A percentile compares a stretch with the other conserved stretches of the same genome.
Conservation (phyloP, 1,139 yeast species). For the Pneumocystis canis region DNA sequence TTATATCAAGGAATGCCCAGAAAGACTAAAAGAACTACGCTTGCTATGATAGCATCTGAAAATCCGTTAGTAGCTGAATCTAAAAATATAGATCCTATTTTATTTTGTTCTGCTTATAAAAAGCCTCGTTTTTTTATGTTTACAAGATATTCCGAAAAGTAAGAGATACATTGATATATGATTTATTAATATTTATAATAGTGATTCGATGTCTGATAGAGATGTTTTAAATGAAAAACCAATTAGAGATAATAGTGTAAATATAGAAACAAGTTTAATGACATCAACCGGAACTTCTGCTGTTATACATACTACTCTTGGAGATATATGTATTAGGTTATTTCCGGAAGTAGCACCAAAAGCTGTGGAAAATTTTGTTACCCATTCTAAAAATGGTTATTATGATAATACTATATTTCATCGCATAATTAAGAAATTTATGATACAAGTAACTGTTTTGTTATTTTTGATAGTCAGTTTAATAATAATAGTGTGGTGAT, state of each 20-base stretch:
- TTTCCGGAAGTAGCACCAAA: constrained; percentile 30
- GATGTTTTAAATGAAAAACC: constrained; percentile 20
- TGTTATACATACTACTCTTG: constrained; percentile 33
- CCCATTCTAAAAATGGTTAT: constrained; percentile 28
- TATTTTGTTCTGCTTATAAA: constrained; percentile 26
- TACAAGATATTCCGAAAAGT: constrained; percentile 16
- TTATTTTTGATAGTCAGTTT: constrained; percentile 19
- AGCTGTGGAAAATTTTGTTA: constrained; percentile 34
- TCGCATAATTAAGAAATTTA: constrained; percentile 34
- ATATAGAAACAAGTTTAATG: constrained; percentile 5
- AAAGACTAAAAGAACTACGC: constrained; percentile 19
- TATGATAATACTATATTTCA: constrained; percentile 34
- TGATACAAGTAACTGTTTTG: constrained; percentile 30
- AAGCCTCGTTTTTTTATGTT: constrained; percentile 27
- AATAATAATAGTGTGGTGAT: constrained; percentile 28
- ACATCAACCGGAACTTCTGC: constrained; percentile 14
- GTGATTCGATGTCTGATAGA: constrained; percentile 15
- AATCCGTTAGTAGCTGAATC: constrained; percentile 29
- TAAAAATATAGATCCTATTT: constrained; percentile 24
- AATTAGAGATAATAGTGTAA: constrained; percentile 16
- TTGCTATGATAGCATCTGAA: constrained; percentile 30
- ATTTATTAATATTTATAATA: constrained; percentile 11
- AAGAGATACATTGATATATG: constrained; percentile 6
- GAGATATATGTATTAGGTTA: constrained; percentile 32
- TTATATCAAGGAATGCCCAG: constrained; percentile 25